phyloP scores from a whole-genome alignment of 2,329 filamentous ascomycete species.

The Sarocladium brachiariae region DNA sequence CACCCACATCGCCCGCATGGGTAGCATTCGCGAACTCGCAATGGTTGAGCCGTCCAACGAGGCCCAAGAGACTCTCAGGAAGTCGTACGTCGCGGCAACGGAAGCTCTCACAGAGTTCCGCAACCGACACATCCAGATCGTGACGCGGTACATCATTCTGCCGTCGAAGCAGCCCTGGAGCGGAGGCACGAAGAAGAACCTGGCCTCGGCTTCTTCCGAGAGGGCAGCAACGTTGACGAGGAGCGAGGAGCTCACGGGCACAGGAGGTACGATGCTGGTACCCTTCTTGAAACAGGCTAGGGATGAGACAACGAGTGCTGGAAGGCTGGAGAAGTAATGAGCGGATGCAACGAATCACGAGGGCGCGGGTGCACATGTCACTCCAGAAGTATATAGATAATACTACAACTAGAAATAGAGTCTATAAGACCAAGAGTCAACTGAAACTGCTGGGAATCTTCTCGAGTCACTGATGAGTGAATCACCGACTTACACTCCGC shows the following conservation, averaged over 20 bases:
- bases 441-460: no score
- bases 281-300: constrained; percentile 85
- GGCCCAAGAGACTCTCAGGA: constrained; percentile 37
- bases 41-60: constrained; percentile 41
- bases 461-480: no score
- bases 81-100: constrained; percentile 63
- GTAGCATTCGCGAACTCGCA: constrained; percentile 69
- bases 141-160: constrained; percentile 83
- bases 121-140: constrained; percentile 83
- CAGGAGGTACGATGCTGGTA: constrained; percentile 79
- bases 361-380: neutral
- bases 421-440: no score
- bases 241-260: constrained; percentile 60
- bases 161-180: constrained; percentile 49
- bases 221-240: constrained; percentile 15
- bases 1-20: constrained; percentile 57
- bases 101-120: constrained; percentile 69
- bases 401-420: no score
- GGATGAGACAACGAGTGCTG: constrained; percentile 62
- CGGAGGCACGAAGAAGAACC: constrained; percentile 27
- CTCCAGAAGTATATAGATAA: no score
- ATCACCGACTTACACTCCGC: no score
- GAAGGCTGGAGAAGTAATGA: constrained; percentile 19
- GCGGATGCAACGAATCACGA: neutral
- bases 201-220: constrained; percentile 37